Base-by-base conservation (phyloP, 441 rosid genomes). In the Jatropha podagrica region DNA sequence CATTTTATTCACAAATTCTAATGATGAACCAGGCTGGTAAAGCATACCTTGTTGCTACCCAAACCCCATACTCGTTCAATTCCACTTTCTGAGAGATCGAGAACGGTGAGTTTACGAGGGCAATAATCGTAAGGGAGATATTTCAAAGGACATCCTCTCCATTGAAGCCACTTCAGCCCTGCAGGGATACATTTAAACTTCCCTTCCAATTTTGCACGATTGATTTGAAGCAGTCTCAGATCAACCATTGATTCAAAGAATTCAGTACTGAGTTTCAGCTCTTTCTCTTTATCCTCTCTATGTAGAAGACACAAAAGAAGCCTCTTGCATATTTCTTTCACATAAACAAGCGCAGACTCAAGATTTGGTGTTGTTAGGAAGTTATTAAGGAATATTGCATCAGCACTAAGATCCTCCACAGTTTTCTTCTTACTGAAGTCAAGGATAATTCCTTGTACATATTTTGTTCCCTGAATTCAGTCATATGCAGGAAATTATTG, bases 71-170 rank as follows among this genome's bases (percentile, higher is more conserved):
- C 6, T 32, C 14, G 32, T 81, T 74, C 68, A 65, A 89, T 81
- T 37, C 75, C 51, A 85, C 97, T 88, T 94, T 88, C 80, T 18
- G 92, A 86, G 78, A 92, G 91, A 80, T 90, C 89, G 76, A 90
- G 92, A 71, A 90, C 86, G 59, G 87, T 85, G 59, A 90, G 88
- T 69, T 87, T 55, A 23, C 51, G 9, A 37, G 80, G 78, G 71
- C 37, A 74, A 73, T 79, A 81, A 70, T 85, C 79, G 62, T 83
- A 71, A 41, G 90, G 89, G 44, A 92, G 81, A 37, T 61, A 72
- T 84, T 81, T 71, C 83, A 87, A 37, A 4, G 87, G 81, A 73
- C 94, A 92, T 42, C 83, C 84, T 82, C 80, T 88, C 95, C 95
- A 90, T 46, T 88, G 90, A 17, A 92, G 84, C 89, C 94, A 92